phyloP scores from a whole-genome alignment of 1,284 basidiomycete genomes.

The Pseudozyma thailandica region DNA sequence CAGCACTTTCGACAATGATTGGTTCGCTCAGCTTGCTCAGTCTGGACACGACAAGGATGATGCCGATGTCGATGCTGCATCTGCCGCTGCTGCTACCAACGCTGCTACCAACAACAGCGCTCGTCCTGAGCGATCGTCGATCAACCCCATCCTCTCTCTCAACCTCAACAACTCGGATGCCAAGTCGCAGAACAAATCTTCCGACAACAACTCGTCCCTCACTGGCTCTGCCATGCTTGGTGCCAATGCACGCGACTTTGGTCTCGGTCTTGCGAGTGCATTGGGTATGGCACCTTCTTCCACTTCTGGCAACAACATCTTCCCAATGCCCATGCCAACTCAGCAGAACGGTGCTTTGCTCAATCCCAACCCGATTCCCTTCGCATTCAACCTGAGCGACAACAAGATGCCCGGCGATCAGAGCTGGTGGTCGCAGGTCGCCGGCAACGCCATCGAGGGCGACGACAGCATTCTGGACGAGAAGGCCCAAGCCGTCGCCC shows the following conservation, averaged over 20 bases:
- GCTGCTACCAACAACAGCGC: conserved; percentile 3
- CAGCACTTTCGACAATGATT: conserved; percentile 47
- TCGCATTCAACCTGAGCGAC: conserved; percentile 61
- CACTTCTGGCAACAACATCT: conserved; percentile 36
- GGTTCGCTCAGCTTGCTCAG: conserved; percentile 53
- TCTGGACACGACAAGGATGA: conserved; percentile 49
- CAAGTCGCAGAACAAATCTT: conserved; percentile 20
- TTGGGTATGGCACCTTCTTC: conserved; percentile 31
- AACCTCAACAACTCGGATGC: conserved; percentile 22
- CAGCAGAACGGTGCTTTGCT: conserved; percentile 62
- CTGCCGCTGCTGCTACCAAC: conserved; percentile 1
- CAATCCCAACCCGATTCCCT: conserved; percentile 64
- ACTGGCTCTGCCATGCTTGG: conserved; percentile 54
- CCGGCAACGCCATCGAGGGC: conserved; percentile 46
- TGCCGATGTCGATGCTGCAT: conserved; percentile 10
- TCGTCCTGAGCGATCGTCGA: conserved; percentile 16
- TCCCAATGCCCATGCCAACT: conserved; percentile 57
- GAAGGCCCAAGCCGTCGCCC: conserved; percentile 59
- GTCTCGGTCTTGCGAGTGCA: conserved; percentile 32
- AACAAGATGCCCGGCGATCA: conserved; percentile 50
- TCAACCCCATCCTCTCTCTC: conserved; percentile 49
- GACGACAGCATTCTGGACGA: conserved; percentile 58
- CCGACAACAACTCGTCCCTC: conserved; percentile 14
- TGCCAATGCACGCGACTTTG: conserved; percentile 44
- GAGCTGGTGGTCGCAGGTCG: conserved; percentile 61